phyloP scores from a whole-genome alignment of 2,329 filamentous ascomycete species.

The Penicillium sp. region DNA sequence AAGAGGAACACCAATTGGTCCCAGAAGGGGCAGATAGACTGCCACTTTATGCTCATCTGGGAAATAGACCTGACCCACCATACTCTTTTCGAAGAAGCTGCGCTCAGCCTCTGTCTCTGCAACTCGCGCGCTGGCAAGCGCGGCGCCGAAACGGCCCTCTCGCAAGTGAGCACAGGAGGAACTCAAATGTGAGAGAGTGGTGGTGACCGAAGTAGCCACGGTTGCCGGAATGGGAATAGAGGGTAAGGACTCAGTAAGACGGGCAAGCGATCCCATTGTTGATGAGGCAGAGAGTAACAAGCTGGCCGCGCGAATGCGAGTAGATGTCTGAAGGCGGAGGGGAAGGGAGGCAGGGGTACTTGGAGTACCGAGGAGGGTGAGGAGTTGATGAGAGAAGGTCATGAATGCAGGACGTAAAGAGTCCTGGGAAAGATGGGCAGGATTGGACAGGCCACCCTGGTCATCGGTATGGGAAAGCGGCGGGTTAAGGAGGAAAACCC shows the following conservation, averaged over 20 bases:
- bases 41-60: constrained; percentile 98
- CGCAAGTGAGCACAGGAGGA: constrained; percentile 70
- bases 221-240: constrained; percentile 87
- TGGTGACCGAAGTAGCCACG: constrained; percentile 80
- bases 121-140: constrained; percentile 74
- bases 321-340: constrained; percentile 77
- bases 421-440: constrained; percentile 57
- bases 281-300: constrained; percentile 86
- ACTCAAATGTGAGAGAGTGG: constrained; percentile 73
- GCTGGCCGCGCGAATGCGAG: constrained; percentile 79
- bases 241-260: constrained; percentile 76
- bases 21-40: constrained; percentile 87
- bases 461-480: constrained; percentile 31
- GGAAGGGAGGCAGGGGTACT: constrained; percentile 74
- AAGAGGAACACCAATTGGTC: constrained; percentile 85
- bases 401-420: constrained; percentile 76
- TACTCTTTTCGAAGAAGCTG: constrained; percentile 97
- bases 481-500: constrained; percentile 66
- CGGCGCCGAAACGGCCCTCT: constrained; percentile 59
- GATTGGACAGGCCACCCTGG: constrained; percentile 30
- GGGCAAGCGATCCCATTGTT: constrained; percentile 86
- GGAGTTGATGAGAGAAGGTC: constrained; percentile 85
- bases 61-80: constrained; percentile 98
- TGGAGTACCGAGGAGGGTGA: constrained; percentile 82
- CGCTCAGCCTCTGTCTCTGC: constrained; percentile 87